Percentiles rank a stretch among this genome's conserved stretches.
These are phyloP conservation scores for Phialophora tarda DNA, from an alignment of 2,329 filamentous ascomycete genomes.

Conservation along the genomic window DNA sequence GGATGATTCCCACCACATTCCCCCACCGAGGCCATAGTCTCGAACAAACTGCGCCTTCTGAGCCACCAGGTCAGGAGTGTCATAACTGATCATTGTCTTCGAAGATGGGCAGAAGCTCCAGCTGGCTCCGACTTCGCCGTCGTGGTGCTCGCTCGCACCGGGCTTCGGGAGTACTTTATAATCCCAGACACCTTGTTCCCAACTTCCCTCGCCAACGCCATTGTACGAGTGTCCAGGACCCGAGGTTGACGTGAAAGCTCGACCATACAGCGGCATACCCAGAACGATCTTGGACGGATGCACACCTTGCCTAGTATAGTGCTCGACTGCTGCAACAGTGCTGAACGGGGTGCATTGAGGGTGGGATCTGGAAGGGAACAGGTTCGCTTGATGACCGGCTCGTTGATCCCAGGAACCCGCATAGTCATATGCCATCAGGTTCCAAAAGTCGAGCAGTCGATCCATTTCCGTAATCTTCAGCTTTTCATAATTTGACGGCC, in stretches of 20 bases:
- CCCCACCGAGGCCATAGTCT: slow-evolving; percentile 73
- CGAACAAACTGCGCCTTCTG: slow-evolving; percentile 75
- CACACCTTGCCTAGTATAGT: slow-evolving; percentile 71
- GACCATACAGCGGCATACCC: slow-evolving; percentile 91
- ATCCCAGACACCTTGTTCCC: slow-evolving; percentile 85
- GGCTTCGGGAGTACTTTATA: slow-evolving; percentile 80
- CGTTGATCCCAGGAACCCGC: slow-evolving; percentile 78
- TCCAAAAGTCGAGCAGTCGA: slow-evolving; percentile 72
- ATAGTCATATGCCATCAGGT: slow-evolving; percentile 88
- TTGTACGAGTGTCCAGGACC: slow-evolving; percentile 72
- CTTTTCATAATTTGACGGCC: slow-evolving; percentile 66
- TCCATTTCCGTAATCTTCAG: slow-evolving; percentile 70
- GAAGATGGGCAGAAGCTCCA: slow-evolving; percentile 74
- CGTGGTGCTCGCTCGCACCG: slow-evolving; percentile 68
- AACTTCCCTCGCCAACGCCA: slow-evolving; percentile 78
- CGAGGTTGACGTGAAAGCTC: slow-evolving; percentile 78
- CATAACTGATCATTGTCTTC: slow-evolving; percentile 77
- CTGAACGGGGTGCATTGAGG: slow-evolving; percentile 77
- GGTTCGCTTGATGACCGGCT: slow-evolving; percentile 80
- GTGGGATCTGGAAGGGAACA: slow-evolving; percentile 65
- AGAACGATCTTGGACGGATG: slow-evolving; percentile 75
- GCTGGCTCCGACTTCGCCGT: slow-evolving; percentile 68
- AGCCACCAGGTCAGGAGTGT: slow-evolving; percentile 70
- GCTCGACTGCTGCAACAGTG: slow-evolving; percentile 70
- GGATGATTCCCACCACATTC: slow-evolving; percentile 97